Base-by-base conservation (phyloP, 768 basidiomycete genomes). In the Agaricus sinodeliciosus region DNA sequence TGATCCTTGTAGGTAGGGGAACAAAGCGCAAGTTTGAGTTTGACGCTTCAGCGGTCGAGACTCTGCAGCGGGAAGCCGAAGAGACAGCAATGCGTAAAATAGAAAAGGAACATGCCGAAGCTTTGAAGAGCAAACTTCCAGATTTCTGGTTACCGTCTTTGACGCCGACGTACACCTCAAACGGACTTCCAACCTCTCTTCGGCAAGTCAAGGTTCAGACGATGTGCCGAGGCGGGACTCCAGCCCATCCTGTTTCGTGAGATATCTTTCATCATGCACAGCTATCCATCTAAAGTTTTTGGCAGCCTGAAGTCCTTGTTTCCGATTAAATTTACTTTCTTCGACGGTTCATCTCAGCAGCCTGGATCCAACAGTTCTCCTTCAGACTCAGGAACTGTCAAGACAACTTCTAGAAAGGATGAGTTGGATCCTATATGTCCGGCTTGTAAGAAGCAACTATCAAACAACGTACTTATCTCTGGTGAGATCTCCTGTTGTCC, bases 121-220 rank as follows among this genome's bases (percentile, higher is more conserved):
- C 86, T 3, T 71, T 95, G 52, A 89, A 86, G 55, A 79, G 82
- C 55, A 96, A 97, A 66, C 78, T 98, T 2, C 94, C 96, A 2
- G 94, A 96, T 61, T 99, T 96, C 65, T 99, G 96, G 96, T 75
- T 99, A 36, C 94, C 94, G 2, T 93, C 90, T 0, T 70, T 97
- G 22, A 94, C 94, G 0, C 94, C 94, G 0, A 94, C 79, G 42
- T 81, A 88, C 67, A 70, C 79, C 19, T 74, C 87, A 28, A 74
- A 63, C 45, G 82, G 82, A 0, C 77, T 75, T 9, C 85, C 84
- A 1, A 75, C 73, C 25, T 85, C 85, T 3, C 68, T 93, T 40
- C 76, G 79, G 59, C 90, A 94, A 59, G 78, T 94, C 31, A 93
- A 93, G 67, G 68, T 94, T 27, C 87, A 91, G 61, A 92, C 95